A percentile compares a stretch with the other conserved stretches of the same genome.
Conservation (phyloP, 441 rosid species). For the Pelargonium australe region DNA sequence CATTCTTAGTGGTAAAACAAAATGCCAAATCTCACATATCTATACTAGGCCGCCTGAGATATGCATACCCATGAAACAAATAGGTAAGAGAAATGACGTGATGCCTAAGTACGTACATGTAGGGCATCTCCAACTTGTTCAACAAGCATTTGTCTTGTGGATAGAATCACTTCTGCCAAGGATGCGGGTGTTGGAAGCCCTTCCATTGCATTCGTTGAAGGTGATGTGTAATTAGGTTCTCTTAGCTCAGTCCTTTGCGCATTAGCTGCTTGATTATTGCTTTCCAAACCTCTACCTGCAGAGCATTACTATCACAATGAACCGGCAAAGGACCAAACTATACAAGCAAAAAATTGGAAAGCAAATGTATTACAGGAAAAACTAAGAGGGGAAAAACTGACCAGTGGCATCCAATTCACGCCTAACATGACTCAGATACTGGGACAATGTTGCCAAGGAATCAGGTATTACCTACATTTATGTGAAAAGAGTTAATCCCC, state of each 20-base stretch:
- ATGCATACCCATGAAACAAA: background rate
- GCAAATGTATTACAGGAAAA: background rate
- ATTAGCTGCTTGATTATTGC: constrained; percentile 29
- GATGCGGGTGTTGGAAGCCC: constrained; percentile 69
- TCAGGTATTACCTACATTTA: constrained; percentile 52
- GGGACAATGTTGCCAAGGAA: constrained; percentile 61
- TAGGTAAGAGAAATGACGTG: constrained; percentile 11
- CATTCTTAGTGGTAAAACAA: background rate
- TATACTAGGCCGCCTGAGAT: background rate
- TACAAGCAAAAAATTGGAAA: constrained; percentile 4
- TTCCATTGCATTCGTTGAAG: constrained; percentile 30
- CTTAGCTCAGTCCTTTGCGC: constrained; percentile 30
- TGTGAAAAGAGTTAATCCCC: constrained; percentile 11
- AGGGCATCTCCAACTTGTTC: constrained; percentile 58
- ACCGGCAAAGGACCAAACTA: constrained; percentile 7
- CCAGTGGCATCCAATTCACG: constrained; percentile 46
- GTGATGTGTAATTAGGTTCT: constrained; percentile 29
- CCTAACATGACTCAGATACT: constrained; percentile 43
- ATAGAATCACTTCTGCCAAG: constrained; percentile 50
- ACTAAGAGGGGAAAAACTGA: constrained; percentile 22
- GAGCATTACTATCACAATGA: constrained; percentile 20
- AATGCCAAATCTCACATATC: background rate
- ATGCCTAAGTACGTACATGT: constrained; percentile 33
- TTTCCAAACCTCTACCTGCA: constrained; percentile 39
- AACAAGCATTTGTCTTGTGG: constrained; percentile 49